Percentiles rank a stretch among this genome's conserved stretches.
These are phyloP conservation scores for Chlamydomonas eustigma DNA, from an alignment of 139 green algal genomes.

Conservation along the genomic window DNA sequence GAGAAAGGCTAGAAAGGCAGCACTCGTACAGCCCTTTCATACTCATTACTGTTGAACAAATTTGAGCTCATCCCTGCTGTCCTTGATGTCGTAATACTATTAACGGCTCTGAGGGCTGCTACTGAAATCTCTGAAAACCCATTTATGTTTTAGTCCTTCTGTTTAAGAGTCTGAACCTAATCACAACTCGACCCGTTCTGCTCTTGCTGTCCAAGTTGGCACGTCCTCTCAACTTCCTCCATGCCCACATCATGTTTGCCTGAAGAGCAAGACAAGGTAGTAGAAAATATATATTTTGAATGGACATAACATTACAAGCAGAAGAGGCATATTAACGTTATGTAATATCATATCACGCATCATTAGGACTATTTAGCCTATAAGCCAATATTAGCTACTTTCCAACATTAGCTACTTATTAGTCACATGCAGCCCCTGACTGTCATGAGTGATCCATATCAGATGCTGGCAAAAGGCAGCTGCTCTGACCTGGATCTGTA, in stretches of 20 bases:
- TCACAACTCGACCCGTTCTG: neutral
- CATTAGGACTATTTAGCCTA: neutral
- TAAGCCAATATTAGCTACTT: neutral
- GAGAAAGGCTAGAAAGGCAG: no score
- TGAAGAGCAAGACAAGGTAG: neutral
- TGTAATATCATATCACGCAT: neutral
- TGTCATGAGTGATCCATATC: neutral
- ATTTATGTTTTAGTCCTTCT: neutral
- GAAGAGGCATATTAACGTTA: neutral
- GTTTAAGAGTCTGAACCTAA: neutral
- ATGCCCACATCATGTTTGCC: constrained; percentile 9
- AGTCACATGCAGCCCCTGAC: neutral
- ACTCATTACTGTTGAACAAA: no score
- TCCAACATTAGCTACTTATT: neutral
- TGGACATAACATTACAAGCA: neutral
- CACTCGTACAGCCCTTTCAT: no score
- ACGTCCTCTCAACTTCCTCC: neutral
- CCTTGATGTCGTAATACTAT: no score
- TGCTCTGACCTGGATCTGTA: neutral
- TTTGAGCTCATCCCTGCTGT: no score
- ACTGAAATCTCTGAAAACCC: no score
- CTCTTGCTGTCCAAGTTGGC: neutral
- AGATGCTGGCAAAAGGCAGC: neutral
- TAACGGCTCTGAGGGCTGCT: no score
- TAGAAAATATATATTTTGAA: neutral